Percentiles rank a stretch among this genome's conserved stretches.
Evolutionary conservation across 2,329 filamentous ascomycete genomes (phyloP).

Genomic region (Exophiala sp.): DNA sequence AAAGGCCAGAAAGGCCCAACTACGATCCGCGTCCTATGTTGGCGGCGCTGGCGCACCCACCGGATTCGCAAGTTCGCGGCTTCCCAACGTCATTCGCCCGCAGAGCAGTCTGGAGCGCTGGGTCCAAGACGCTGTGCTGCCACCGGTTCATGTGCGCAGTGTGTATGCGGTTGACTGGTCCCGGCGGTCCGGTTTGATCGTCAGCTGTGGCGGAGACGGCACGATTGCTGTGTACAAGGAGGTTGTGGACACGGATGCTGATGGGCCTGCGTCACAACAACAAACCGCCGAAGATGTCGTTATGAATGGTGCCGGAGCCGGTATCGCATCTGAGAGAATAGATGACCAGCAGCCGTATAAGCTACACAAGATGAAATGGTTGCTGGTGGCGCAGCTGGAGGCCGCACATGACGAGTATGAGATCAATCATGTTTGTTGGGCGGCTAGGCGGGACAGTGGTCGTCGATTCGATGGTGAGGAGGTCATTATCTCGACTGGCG

Average conservation of each 20-base stretch:
- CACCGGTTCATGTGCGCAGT: constrained; percentile 67
- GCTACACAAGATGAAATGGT: constrained; percentile 55
- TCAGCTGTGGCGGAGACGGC: constrained; percentile 86
- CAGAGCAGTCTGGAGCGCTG: constrained; percentile 70
- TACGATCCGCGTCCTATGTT: background rate
- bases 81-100: constrained; percentile 85
- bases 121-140: constrained; percentile 70
- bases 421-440: constrained; percentile 89
- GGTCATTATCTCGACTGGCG: constrained; percentile 82
- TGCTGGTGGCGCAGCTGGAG: constrained; percentile 59
- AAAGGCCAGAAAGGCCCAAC: constrained; percentile 32
- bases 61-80: constrained; percentile 33
- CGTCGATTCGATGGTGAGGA: constrained; percentile 62
- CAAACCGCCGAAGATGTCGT: constrained; percentile 23
- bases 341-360: constrained; percentile 16
- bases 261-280: background rate
- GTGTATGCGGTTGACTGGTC: constrained; percentile 87
- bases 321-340: constrained; percentile 17
- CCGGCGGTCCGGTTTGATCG: constrained; percentile 65
- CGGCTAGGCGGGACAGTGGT: constrained; percentile 64
- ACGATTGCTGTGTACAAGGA: constrained; percentile 74
- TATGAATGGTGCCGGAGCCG: constrained; percentile 27
- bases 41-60: constrained; percentile 9
- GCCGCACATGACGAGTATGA: constrained; percentile 88
- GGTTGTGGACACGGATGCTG: constrained; percentile 3